phyloP scores from a whole-genome alignment of 331 rosid species.

The Acacia concinna region DNA sequence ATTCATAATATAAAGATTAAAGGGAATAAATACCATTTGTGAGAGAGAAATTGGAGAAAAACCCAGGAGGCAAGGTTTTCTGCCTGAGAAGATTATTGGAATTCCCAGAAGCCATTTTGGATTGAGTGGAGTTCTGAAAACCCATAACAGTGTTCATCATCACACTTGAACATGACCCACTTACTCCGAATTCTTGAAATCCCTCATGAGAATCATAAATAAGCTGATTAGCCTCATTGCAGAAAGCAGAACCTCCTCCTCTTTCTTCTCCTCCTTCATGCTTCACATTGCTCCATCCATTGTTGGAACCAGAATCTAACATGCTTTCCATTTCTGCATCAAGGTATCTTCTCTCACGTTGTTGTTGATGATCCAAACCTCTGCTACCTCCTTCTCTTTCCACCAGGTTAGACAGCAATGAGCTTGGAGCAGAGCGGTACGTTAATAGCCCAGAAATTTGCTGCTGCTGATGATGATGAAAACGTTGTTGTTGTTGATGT shows the following conservation, averaged over 20 bases:
- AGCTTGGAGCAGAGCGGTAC: constrained; percentile 62
- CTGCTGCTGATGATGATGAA: constrained; percentile 24
- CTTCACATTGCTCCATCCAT: constrained; percentile 50
- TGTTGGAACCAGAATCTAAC: constrained; percentile 47
- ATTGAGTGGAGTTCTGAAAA: constrained; percentile 36
- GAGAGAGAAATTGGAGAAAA: constrained; percentile 43
- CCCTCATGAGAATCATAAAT: constrained; percentile 41
- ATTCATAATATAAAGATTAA: background rate
- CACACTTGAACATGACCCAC: constrained; percentile 40
- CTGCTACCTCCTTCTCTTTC: constrained; percentile 23
- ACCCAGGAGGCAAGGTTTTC: constrained; percentile 69
- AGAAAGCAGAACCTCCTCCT: constrained; percentile 37
- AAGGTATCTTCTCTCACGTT: constrained; percentile 35
- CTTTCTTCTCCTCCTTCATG: constrained; percentile 43
- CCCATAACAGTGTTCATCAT: constrained; percentile 30
- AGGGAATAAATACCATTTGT: constrained; percentile 53
- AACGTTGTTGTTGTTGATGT: constrained; percentile 24
- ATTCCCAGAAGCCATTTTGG: constrained; percentile 47
- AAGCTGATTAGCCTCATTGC: constrained; percentile 31
- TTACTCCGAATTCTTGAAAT: constrained; percentile 30
- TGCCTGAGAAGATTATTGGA: constrained; percentile 68
- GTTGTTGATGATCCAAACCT: background rate
- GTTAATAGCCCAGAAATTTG: constrained; percentile 45
- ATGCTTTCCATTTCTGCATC: constrained; percentile 61
- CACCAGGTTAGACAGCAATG: constrained; percentile 40